Evolutionary conservation across 2,329 filamentous ascomycete genomes (phyloP).

Genomic region (Metarhizium robertsii): DNA sequence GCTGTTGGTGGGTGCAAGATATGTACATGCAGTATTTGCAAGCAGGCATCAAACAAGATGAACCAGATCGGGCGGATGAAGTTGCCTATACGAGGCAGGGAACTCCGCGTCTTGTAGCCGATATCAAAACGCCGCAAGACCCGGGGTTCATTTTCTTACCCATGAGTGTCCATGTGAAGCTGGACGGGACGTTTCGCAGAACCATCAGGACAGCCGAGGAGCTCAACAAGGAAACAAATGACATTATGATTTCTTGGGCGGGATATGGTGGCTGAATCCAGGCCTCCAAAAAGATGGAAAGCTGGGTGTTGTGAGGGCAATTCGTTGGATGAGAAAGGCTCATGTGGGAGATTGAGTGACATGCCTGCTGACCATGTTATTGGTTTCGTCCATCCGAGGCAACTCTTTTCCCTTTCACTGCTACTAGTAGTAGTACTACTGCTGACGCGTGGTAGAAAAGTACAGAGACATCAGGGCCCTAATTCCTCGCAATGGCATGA

Average conservation of each 20-base stretch:
- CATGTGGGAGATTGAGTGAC: background rate
- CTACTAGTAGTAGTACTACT: background rate
- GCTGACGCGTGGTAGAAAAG: background rate
- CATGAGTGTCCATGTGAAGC: too few species aligned
- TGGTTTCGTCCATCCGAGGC: background rate
- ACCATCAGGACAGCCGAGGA: background rate
- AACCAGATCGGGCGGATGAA: background rate
- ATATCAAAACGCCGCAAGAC: background rate
- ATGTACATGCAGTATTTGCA: background rate
- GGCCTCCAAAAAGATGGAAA: background rate
- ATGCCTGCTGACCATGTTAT: background rate
- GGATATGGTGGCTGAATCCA: background rate
- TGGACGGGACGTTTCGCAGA: too few species aligned
- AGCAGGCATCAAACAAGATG: background rate
- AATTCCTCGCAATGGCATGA: too few species aligned
- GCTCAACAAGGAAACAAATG: background rate
- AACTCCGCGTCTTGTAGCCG: background rate
- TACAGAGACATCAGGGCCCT: too few species aligned
- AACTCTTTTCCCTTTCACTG: background rate
- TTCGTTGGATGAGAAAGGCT: background rate
- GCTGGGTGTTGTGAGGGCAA: background rate
- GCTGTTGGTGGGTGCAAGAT: background rate
- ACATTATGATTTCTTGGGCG: too few species aligned
- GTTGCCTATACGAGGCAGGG: background rate
- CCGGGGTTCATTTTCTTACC: too few species aligned